Evolutionary conservation across 768 basidiomycete genomes (phyloP).

Genomic region (Hericium rajendrae): DNA sequence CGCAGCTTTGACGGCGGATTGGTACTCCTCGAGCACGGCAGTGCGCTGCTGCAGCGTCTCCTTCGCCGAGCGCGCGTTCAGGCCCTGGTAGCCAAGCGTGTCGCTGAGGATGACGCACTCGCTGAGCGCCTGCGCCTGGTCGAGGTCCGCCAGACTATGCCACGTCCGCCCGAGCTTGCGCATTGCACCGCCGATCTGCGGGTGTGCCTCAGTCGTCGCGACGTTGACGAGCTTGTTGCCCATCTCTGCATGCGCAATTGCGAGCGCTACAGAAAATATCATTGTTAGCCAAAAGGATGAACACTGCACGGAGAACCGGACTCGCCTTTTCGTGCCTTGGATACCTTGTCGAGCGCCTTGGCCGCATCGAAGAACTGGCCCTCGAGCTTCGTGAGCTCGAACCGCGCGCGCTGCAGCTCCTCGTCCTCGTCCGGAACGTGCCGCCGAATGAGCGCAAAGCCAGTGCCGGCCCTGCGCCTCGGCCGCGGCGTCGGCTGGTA

Average conservation of each 20-base stretch:
- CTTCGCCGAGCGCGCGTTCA: conserved; percentile 95
- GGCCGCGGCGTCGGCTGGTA: conserved; percentile 79
- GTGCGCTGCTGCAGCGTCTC: conserved; percentile 88
- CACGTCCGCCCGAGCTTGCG: conserved; percentile 80
- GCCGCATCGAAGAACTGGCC: conserved; percentile 88
- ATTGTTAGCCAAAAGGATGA: background rate
- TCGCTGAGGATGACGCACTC: conserved; percentile 97
- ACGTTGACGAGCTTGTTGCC: conserved; percentile 89
- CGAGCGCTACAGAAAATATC: conserved; percentile 47
- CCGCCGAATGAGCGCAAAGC: conserved; percentile 69
- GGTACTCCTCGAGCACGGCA: conserved; percentile 87
- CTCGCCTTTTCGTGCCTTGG: conserved; percentile 69
- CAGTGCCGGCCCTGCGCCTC: conserved; percentile 60
- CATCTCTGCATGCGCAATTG: conserved; percentile 74
- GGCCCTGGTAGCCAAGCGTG: conserved; percentile 88
- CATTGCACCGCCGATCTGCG: conserved; percentile 73
- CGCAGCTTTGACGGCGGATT: conserved; percentile 83
- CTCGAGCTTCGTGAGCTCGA: conserved; percentile 88
- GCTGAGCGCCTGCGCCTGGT: conserved; percentile 84
- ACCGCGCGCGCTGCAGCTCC: conserved; percentile 79
- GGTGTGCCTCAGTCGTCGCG: conserved; percentile 82
- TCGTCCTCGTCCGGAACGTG: conserved; percentile 92
- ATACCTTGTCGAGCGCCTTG: conserved; percentile 81
- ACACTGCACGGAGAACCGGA: conserved; percentile 3
- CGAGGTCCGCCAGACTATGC: conserved; percentile 82